A percentile compares a stretch with the other conserved stretches of the same genome.
Evolutionary conservation across 2,329 filamentous ascomycete genomes (phyloP).

Genomic region (Pseudopithomyces chartarum): DNA sequence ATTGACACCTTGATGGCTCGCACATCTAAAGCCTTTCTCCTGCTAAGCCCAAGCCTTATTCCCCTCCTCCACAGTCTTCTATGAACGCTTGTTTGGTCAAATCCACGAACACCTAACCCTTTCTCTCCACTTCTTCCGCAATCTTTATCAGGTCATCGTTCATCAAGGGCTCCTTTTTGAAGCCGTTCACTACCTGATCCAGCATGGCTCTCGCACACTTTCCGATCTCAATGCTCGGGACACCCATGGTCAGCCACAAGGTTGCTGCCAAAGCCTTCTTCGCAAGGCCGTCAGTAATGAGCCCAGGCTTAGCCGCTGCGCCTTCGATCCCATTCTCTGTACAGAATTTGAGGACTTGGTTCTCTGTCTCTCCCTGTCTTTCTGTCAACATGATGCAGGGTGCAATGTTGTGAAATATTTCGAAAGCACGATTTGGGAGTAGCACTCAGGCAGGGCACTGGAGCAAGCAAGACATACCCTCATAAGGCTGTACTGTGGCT

Average conservation of each 20-base stretch:
- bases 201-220: constrained; percentile 53
- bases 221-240: constrained; percentile 43
- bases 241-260: constrained; percentile 19
- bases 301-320: constrained; percentile 50
- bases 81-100: too few species aligned
- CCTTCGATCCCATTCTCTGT: constrained; percentile 47
- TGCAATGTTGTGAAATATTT: background rate
- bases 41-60: too few species aligned
- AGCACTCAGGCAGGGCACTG: too few species aligned
- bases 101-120: background rate
- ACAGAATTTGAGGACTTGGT: constrained; percentile 49
- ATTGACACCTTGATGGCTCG: too few species aligned
- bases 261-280: constrained; percentile 23
- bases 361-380: constrained; percentile 53
- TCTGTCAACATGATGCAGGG: background rate
- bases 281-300: constrained; percentile 43
- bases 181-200: constrained; percentile 51
- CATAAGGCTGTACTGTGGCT: constrained; percentile 52
- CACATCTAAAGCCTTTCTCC: too few species aligned
- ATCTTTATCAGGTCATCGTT: constrained; percentile 48
- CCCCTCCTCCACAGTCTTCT: too few species aligned
- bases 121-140: background rate
- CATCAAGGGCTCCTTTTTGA: constrained; percentile 53
- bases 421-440: background rate
- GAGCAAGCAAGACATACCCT: constrained; percentile 46